Conservation (phyloP, 2,329 filamentous ascomycete species). For the Ascosphaera apis region DNA sequence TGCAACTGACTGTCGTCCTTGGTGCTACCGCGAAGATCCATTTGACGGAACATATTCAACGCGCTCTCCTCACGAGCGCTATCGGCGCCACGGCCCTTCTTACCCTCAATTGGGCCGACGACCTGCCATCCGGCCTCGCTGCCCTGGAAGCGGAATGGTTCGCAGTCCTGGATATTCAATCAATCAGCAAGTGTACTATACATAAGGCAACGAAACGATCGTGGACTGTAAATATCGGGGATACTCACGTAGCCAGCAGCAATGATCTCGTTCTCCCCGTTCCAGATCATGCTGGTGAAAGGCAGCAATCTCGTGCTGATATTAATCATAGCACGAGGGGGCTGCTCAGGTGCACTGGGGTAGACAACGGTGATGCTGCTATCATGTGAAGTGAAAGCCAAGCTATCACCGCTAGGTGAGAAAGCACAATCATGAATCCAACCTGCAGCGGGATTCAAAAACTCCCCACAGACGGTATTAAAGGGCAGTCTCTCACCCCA, state of each 20-base stretch:
- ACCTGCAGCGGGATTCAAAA: constrained; percentile 80
- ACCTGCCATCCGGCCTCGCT: constrained; percentile 62
- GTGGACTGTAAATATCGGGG: background rate
- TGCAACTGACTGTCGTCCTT: constrained; percentile 86
- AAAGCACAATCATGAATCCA: constrained; percentile 92
- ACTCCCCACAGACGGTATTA: constrained; percentile 96
- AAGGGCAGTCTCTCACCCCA: constrained; percentile 95
- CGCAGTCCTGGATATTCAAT: constrained; percentile 31
- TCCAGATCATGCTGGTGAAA: constrained; percentile 86
- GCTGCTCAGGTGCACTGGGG: constrained; percentile 71
- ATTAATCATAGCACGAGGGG: constrained; percentile 72
- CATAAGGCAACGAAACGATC: background rate
- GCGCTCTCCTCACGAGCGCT: constrained; percentile 67
- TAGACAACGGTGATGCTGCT: constrained; percentile 95
- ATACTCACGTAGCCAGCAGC: constrained; percentile 58
- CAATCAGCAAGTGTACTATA: background rate
- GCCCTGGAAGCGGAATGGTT: constrained; percentile 75
- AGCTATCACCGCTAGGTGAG: constrained; percentile 74
- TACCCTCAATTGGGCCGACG: constrained; percentile 55
- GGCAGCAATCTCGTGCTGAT: constrained; percentile 76
- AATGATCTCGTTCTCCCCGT: constrained; percentile 73
- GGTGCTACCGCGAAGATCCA: constrained; percentile 88
- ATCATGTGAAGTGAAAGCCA: constrained; percentile 87
- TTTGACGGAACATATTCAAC: constrained; percentile 94
- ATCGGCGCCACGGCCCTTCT: constrained; percentile 35